Evolutionary conservation across 306 rosid genomes (phyloP).

Genomic region (Acacia melanoxylon): DNA sequence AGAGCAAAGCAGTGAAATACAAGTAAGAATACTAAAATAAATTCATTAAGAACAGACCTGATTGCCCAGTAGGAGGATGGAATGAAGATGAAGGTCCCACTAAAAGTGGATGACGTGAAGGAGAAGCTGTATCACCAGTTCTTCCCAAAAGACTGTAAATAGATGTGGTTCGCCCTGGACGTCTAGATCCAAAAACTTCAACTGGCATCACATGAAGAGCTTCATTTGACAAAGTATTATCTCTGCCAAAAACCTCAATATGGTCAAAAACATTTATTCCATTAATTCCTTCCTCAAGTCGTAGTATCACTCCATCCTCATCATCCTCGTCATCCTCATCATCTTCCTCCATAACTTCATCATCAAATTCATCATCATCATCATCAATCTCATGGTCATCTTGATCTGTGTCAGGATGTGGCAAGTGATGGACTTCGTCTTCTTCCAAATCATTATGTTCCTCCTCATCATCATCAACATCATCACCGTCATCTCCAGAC

Average conservation of each 20-base stretch:
- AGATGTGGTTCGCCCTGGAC: constrained; percentile 93
- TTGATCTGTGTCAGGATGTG: constrained; percentile 89
- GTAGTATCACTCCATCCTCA: constrained; percentile 85
- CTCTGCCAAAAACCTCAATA: constrained; percentile 95
- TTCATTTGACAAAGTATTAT: constrained; percentile 77
- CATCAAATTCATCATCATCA: constrained; percentile 75
- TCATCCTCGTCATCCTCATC: constrained; percentile 95
- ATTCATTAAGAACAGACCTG: constrained; percentile 44
- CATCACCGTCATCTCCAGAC: constrained; percentile 95
- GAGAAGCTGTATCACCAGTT: constrained; percentile 74
- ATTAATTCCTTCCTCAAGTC: constrained; percentile 97
- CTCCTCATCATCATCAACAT: constrained; percentile 75
- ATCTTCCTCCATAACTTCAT: constrained; percentile 84
- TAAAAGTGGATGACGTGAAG: constrained; percentile 88
- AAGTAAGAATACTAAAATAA: neutral
- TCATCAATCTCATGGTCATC: constrained; percentile 93
- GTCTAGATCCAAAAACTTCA: constrained; percentile 95
- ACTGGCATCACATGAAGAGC: constrained; percentile 94
- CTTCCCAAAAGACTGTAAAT: constrained; percentile 95
- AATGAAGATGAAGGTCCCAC: constrained; percentile 70
- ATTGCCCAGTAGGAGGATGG: constrained; percentile 55
- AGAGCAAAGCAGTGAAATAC: neutral
- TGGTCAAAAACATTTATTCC: constrained; percentile 96
- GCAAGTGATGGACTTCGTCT: constrained; percentile 85
- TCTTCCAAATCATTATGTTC: constrained; percentile 91